Evolutionary conservation across 441 rosid genomes (phyloP).

Genomic region (Capsella rubella): DNA sequence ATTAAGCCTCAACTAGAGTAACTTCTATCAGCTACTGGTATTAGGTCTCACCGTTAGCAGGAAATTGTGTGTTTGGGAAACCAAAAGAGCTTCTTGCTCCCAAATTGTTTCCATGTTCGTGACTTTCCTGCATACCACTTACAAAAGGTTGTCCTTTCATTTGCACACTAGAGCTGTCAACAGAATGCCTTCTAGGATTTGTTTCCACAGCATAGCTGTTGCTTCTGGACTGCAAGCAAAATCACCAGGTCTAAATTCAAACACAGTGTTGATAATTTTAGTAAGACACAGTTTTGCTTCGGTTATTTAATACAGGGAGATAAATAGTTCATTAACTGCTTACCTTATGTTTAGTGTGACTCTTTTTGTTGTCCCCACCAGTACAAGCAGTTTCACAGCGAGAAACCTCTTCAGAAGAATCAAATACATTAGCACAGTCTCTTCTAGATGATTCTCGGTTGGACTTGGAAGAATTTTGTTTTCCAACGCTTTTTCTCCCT

Average conservation of each 20-base stretch:
- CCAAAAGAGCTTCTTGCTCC: conserved; percentile 51
- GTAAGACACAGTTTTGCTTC: conserved; percentile 12
- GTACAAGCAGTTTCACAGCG: conserved; percentile 39
- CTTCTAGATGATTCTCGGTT: conserved; percentile 55
- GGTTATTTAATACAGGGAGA: not conserved
- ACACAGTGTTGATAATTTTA: conserved; percentile 14
- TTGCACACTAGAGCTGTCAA: conserved; percentile 43
- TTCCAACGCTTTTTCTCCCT: conserved; percentile 55
- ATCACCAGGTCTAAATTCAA: conserved; percentile 29
- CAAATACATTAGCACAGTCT: conserved; percentile 43
- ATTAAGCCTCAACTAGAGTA: conserved; percentile 33
- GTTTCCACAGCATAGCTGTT: conserved; percentile 47
- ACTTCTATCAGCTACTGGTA: conserved; percentile 17
- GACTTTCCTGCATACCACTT: conserved; percentile 47
- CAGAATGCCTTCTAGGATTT: conserved; percentile 46
- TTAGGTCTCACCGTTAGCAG: conserved; percentile 44
- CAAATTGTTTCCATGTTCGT: conserved; percentile 38
- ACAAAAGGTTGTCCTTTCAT: conserved; percentile 46
- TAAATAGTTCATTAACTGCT: conserved; percentile 2
- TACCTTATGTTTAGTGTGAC: conserved; percentile 58
- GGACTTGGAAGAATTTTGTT: conserved; percentile 47
- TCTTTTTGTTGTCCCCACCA: conserved; percentile 43
- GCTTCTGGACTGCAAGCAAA: conserved; percentile 52
- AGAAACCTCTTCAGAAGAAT: conserved; percentile 47
- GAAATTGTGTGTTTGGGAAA: conserved; percentile 40